Evolutionary conservation across 2,329 filamentous ascomycete genomes (phyloP).

Genomic region (Mollisiaceae sp.): DNA sequence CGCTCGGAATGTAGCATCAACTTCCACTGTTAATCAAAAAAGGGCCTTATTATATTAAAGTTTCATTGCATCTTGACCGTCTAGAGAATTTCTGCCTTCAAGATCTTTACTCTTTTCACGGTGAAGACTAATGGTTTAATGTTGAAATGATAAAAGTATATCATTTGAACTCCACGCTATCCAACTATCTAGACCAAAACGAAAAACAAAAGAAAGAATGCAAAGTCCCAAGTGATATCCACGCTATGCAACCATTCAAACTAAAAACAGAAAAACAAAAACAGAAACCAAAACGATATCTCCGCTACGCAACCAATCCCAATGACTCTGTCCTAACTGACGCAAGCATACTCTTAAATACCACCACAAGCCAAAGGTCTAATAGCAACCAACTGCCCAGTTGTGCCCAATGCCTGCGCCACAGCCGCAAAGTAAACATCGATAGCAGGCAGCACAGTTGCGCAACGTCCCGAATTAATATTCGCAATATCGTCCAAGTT

Average conservation of each 20-base stretch:
- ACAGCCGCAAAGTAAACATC: not conserved
- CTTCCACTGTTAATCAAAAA: too few relatives aligned
- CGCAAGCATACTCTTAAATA: not conserved
- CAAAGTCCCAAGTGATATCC: not conserved
- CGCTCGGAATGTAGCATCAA: too few relatives aligned
- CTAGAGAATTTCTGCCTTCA: too few relatives aligned
- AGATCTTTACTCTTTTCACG: not conserved
- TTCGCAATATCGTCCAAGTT: not conserved
- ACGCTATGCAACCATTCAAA: not conserved
- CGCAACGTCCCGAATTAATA: not conserved
- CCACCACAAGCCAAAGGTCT: not conserved
- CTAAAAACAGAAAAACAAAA: too few relatives aligned
- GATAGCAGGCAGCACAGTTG: not conserved
- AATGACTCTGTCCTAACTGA: not conserved
- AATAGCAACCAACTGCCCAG: not conserved
- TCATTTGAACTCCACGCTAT: not conserved
- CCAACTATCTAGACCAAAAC: not conserved
- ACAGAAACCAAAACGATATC: too few relatives aligned
- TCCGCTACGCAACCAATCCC: not conserved
- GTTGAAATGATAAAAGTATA: not conserved
- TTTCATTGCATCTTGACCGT: too few relatives aligned
- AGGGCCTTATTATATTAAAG: too few relatives aligned
- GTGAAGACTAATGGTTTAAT: not conserved
- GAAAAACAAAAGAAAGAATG: not conserved
- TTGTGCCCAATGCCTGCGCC: not conserved